Conservation (phyloP, 2,329 filamentous ascomycete genomes). For the Diplocarpon mali region DNA sequence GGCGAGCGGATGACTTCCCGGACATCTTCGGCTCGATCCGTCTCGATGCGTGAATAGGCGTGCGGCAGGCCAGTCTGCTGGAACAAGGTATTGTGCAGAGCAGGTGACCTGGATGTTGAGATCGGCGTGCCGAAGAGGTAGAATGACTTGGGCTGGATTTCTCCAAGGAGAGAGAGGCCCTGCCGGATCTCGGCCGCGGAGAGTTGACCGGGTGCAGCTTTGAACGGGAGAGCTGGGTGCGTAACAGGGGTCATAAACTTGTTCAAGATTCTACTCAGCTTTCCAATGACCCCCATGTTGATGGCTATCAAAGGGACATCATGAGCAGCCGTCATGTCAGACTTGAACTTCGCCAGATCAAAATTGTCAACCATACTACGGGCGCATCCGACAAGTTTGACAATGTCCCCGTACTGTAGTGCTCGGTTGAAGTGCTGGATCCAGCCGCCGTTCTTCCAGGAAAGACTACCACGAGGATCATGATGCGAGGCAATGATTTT, state of each 20-base stretch:
- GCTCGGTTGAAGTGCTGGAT: slow-evolving; percentile 82
- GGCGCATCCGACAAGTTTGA: slow-evolving; percentile 86
- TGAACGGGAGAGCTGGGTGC: slow-evolving; percentile 79
- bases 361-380: slow-evolving; percentile 74
- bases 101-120: slow-evolving; percentile 69
- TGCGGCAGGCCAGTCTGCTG: slow-evolving; percentile 68
- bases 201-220: slow-evolving; percentile 87
- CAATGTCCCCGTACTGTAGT: slow-evolving; percentile 79
- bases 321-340: slow-evolving; percentile 60
- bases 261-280: slow-evolving; percentile 84
- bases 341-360: slow-evolving; percentile 70
- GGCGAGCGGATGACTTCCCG: slow-evolving; percentile 53
- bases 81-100: slow-evolving; percentile 84
- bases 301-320: slow-evolving; percentile 82
- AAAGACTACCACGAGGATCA: slow-evolving; percentile 66
- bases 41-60: slow-evolving; percentile 67
- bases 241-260: slow-evolving; percentile 90
- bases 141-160: slow-evolving; percentile 65
- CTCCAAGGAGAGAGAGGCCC: slow-evolving; percentile 66
- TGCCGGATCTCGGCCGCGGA: slow-evolving; percentile 80
- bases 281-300: slow-evolving; percentile 85
- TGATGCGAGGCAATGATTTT: slow-evolving; percentile 94
- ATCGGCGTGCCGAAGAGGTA: slow-evolving; percentile 85
- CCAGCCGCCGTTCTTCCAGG: slow-evolving; percentile 92
- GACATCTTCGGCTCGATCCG: slow-evolving; percentile 50